Base-by-base conservation (phyloP, 164 flowering plant species). In the Macadamia tetraphylla region DNA sequence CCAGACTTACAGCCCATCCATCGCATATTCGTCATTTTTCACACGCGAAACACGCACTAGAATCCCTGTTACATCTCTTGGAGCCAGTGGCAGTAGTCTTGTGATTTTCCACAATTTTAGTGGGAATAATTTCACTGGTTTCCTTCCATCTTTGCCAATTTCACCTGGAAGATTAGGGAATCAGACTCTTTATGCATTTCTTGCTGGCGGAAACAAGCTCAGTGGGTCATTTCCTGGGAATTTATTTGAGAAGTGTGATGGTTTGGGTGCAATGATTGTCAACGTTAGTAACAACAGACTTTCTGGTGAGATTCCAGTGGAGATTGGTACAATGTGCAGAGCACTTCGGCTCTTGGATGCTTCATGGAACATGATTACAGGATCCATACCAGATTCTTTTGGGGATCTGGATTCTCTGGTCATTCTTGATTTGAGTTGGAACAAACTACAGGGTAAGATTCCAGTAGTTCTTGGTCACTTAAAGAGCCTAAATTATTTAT, bases 81-180 rank as follows among this genome's bases (percentile, higher is more conserved):
- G 61, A 59, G 79, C 75, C 48, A 74, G 32, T 73, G 82, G 68
- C 61, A 73, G 58, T 67, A 60, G 40, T 35, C 40, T 74, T 66
- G 68, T 76, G 31, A 77, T 88, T 29, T 71, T 81, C 64, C 97
- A 92, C 70, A 87, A 90, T 67, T 88, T 90, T 70, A 82, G 84
- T 63, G 70, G 72, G 17, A 92, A 92, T 78, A 86, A 82, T 73
- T 82, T 92, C 40, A 82, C 81, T n/a, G 93, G 93, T 18, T 60
- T 60, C 12, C 61, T 88, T 13, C 82, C 58, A 6, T 72, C 86
- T 0, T 68, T 88, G 74, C 91, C 92, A 29, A 67, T 89, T 74
- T 80, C 87, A 17, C 67, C 80, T 43, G 79, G 75, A 66, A 77
- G 84, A 74, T 56, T 80, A 32, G 84, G 88, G 57, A 73, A 73